Base-by-base conservation (phyloP, 257 asterid species). In the Coffea canephora region DNA sequence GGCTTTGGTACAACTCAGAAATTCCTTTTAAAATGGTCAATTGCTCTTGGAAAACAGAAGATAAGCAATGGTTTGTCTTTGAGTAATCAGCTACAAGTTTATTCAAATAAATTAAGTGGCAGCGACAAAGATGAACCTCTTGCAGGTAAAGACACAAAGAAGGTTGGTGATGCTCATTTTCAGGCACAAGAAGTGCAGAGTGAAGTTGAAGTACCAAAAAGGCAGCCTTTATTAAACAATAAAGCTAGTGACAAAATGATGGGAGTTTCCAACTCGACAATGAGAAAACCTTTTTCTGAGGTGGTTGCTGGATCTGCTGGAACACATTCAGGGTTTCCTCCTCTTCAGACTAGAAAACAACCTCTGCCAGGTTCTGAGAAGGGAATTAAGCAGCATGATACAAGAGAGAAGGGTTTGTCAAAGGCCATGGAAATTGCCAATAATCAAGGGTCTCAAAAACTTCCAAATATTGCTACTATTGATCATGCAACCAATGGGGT, bases 261-360 rank as follows among this genome's bases (percentile, higher is more conserved):
- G 85, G 92, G 87, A 66, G 77, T 83, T 69, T 82, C 91, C 78
- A 92, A 86, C 71, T 83, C 91, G 83, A 82, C 85, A 34, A 88
- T 91, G 94, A 88, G 89, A 83, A 95, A 95, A 79, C 95, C 94
- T 11, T 95, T 95, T 83, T 91, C 98, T 57, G 99, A 95, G 89
- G 99, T 95, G 74, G 99, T 95, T 84, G 96, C 99, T 31, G 99
- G 98, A 76, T 84, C 92, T 19, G 83, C 91, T 57, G 86, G 92
- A 83, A 80, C 89, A 65, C 80, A 83, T 84, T 87, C 97, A 45
- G 94, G 85, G 39, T 93, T 93, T 79, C 98, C 97, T 73, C 97
- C 97, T 18, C 97, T 95, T 50, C 85, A 88, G 73, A 80, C 92
- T 43, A 88, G 89, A 83, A 91, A 86, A 81, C 90, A 86, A 74